These are phyloP conservation scores for Chaetomiaceae sp. DNA, from an alignment of 2,329 filamentous ascomycete species.

Conservation along the genomic window DNA sequence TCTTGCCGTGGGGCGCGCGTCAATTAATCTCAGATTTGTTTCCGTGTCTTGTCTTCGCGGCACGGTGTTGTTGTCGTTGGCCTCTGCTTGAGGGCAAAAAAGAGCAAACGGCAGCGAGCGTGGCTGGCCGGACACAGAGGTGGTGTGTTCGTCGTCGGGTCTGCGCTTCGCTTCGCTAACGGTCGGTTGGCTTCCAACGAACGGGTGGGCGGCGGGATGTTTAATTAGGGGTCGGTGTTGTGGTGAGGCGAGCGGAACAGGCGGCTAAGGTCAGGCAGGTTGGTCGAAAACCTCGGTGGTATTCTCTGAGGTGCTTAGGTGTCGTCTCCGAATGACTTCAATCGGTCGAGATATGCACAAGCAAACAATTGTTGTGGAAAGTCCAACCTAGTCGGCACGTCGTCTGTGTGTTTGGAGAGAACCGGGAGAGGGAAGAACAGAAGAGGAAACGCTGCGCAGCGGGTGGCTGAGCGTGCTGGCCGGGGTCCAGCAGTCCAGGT, in stretches of 20 bases:
- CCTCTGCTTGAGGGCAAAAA: too few relatives aligned
- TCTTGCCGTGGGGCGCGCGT: slow-evolving; percentile 16
- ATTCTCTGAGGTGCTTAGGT: not conserved
- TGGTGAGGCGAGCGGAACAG: not conserved
- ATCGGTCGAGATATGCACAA: not conserved
- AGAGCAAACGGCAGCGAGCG: too few relatives aligned
- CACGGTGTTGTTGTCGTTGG: not conserved
- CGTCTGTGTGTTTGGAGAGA: not conserved
- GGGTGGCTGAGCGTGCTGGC: slow-evolving; percentile 9
- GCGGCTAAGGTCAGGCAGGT: not conserved
- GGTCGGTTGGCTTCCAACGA: too few relatives aligned
- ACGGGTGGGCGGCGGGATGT: slow-evolving; percentile 4
- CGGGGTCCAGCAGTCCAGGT: not conserved
- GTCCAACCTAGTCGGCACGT: too few relatives aligned
- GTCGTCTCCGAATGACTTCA: slow-evolving; percentile 2
- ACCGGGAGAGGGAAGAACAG: not conserved
- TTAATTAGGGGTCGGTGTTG: not conserved
- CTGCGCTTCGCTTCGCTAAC: slow-evolving; percentile 5
- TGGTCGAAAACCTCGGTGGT: not conserved
- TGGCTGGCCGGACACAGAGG: too few relatives aligned
- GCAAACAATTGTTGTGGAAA: too few relatives aligned
- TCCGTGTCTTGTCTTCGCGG: not conserved
- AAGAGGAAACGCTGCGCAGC: not conserved
- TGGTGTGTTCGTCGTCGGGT: slow-evolving; percentile 5
- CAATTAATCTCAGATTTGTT: not conserved